These are phyloP conservation scores for Thymus mandschuricus DNA, from an alignment of 257 asterid species.

Conservation along the genomic window DNA sequence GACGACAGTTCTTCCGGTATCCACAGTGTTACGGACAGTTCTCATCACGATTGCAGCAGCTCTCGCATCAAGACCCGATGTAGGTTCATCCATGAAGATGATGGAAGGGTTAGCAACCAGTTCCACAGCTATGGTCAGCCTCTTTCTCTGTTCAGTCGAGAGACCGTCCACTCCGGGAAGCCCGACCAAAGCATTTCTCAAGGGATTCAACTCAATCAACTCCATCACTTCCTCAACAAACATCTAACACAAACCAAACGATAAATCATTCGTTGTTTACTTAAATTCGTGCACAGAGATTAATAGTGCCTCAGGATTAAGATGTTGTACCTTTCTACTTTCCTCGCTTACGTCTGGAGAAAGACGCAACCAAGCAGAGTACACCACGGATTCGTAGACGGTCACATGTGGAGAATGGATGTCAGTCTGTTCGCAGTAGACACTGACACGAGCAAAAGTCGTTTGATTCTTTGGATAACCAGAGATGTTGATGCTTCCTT, in stretches of 20 bases:
- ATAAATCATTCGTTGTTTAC: background rate
- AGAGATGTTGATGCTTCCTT: constrained; percentile 75
- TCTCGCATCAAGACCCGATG: constrained; percentile 90
- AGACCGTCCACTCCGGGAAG: constrained; percentile 90
- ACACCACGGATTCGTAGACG: constrained; percentile 74
- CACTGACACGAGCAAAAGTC: constrained; percentile 85
- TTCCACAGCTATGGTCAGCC: constrained; percentile 88
- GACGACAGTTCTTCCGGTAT: constrained; percentile 83
- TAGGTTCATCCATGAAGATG: constrained; percentile 94
- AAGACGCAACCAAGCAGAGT: constrained; percentile 93
- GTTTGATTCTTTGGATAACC: constrained; percentile 88
- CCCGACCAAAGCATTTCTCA: constrained; percentile 70
- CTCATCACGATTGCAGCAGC: constrained; percentile 96
- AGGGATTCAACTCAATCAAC: constrained; percentile 73
- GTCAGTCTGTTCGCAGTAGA: constrained; percentile 89
- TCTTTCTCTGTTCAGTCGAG: constrained; percentile 87
- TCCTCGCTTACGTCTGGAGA: constrained; percentile 63
- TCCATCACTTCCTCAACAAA: constrained; percentile 92
- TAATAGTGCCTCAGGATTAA: background rate
- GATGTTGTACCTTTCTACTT: constrained; percentile 53
- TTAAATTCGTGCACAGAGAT: background rate
- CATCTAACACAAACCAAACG: constrained; percentile 47
- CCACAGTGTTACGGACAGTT: constrained; percentile 82
- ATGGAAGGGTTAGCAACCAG: constrained; percentile 90
- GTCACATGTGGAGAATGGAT: constrained; percentile 91